These are phyloP conservation scores for Leptodermis oblonga DNA, from an alignment of 257 asterid species.

Conservation along the genomic window DNA sequence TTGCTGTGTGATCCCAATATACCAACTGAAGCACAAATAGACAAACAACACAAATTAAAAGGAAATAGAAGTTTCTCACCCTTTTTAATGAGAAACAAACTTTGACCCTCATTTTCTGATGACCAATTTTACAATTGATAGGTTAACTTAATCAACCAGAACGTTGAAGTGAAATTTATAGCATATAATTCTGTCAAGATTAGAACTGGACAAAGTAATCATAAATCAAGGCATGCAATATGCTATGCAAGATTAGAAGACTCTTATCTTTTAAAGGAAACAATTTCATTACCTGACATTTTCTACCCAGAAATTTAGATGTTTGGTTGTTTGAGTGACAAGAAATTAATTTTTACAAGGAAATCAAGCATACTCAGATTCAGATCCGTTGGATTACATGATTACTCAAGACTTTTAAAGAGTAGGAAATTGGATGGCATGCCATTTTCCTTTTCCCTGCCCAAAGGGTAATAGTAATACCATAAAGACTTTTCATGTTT, in stretches of 20 bases:
- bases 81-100: neutral
- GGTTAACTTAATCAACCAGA: neutral
- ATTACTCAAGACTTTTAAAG: neutral
- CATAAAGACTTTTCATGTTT: no score
- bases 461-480: neutral
- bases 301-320: no score
- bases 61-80: neutral
- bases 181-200: neutral
- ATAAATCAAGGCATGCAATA: neutral
- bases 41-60: constrained; percentile 15
- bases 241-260: neutral
- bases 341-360: neutral
- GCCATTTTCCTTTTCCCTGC: neutral
- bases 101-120: neutral
- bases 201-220: neutral
- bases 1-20: constrained; percentile 88
- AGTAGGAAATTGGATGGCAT: neutral
- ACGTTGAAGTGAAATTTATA: neutral
- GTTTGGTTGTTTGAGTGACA: neutral
- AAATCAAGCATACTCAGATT: neutral
- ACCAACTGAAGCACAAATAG: constrained; percentile 47
- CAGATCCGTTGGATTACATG: neutral
- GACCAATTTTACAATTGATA: neutral
- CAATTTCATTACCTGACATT: neutral
- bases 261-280: neutral